Base-by-base conservation (phyloP, 176 grass and related monocot genomes). In the Carex pumila region DNA sequence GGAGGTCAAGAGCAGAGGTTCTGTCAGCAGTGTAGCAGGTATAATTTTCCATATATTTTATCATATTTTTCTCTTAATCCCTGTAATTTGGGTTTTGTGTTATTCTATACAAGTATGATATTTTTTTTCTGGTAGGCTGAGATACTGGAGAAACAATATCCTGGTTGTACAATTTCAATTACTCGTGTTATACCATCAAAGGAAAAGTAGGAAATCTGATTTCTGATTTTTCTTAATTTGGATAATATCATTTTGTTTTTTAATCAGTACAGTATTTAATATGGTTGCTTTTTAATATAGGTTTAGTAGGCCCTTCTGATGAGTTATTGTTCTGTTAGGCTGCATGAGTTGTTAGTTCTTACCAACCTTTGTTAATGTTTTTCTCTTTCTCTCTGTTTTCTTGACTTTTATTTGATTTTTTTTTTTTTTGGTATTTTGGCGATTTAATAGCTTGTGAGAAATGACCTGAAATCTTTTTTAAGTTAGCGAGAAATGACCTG, bases 1-100 rank as follows among this genome's bases (percentile, higher is more conserved):
- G 86, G 62, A 30, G 94, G 94, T 14, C 87, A 88, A 79, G 94
- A 97, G 70, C 86, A 89, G 49, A 85, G 94, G 15, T 97, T 97
- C 76, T 97, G 94, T 81, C 94, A 97, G 84, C 94, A 97, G 86
- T 97, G 94, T 81, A 97, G 94, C 91, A 89, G 94, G 94, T 97
- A 87, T 85, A 66, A 31, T 83, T 66, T 66, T 63, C 6, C 15
- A 65, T 6, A 49, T 69, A 25, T 50, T 32, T 4, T 29, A 45
- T 71, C 37, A 37, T 22, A 32, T 68, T 83, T 55, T 39, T 12
- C 1, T 83, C 68, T 65, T 81, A 9, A 21, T 12, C 25, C 25
- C 3, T 41, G 17, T 81, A 25, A 19, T 61, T 10, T 78, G 10
- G 72, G 47, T 11, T 7, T n/a, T 80, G 17, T 22, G 56, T 19